Base-by-base conservation (phyloP, 345 rosid genomes). In the Eucalyptus tenuipes region DNA sequence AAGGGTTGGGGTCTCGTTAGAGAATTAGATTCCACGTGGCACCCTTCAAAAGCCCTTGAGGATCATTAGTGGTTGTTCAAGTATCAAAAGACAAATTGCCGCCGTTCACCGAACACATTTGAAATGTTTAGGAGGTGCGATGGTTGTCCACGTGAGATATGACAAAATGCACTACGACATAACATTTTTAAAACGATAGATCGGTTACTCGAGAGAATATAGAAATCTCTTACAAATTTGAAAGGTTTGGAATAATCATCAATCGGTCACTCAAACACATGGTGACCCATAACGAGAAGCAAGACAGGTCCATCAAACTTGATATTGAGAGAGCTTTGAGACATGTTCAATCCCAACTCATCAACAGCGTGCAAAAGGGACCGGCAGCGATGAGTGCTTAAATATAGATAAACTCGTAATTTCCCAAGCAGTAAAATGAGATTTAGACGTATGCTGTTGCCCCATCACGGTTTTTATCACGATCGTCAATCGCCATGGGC, bases 1-100 rank as follows among this genome's bases (percentile, higher is more conserved):
- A 0, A 59, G 15, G 8, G 16, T 59, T 1, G 66, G 0, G 2
- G 66, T 59, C 16, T 27, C 0, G 2, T 12, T 4, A 0, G 1
- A 59, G 7, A 11, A 59, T 25, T 5, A 59, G 7, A 25, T 12
- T 27, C 66, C 3, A 10, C 1, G 2, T 12, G 66, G 31, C 31
- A 59, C 15, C 12, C 27, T 59, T 27, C 27, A 22, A 55, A 55
- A 4, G 1, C 13, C 29, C 29, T 55, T 0, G 31, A 59, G n/a
- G n/a, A n/a, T n/a, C n/a, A n/a, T n/a, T n/a, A n/a, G 15, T 3
- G 7, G 7, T 59, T 59, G 31, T 27, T 12, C 0, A 1, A 1
- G 3, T 11, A 59, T 5, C 1, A 27, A 27, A 27, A 1, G 3
- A 59, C 8, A 27, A 59, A 3, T 27, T 1, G 15, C 5, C 2